Percentiles rank a stretch among this genome's conserved stretches.
Evolutionary conservation across 768 basidiomycete species (phyloP).

Genomic region (Ephemerocybe angulata): DNA sequence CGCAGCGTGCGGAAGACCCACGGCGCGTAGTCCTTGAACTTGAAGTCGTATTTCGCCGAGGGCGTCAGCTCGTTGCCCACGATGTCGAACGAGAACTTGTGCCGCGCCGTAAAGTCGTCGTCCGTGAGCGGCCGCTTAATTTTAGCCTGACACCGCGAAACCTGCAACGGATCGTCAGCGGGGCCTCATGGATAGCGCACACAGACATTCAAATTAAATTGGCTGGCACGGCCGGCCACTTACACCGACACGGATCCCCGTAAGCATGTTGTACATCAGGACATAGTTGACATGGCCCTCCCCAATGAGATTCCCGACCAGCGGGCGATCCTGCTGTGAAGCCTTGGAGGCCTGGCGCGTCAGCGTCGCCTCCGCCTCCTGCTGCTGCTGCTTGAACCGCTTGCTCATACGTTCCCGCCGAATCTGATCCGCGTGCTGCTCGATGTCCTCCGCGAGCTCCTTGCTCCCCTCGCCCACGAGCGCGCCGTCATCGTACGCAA

Average conservation of each 20-base stretch:
- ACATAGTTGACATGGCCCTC: constrained; percentile 99
- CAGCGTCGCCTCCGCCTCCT: constrained; percentile 57
- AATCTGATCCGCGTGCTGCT: constrained; percentile 86
- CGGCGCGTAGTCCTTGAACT: constrained; percentile 99
- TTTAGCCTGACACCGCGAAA: constrained; percentile 96
- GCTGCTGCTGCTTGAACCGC: constrained; percentile 61
- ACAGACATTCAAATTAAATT: too few relatives aligned
- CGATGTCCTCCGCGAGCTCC: constrained; percentile 76
- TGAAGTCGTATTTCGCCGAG: constrained; percentile 98
- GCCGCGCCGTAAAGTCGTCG: constrained; percentile 83
- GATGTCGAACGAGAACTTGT: constrained; percentile 97
- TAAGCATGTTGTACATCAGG: constrained; percentile 99
- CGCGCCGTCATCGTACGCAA: constrained; percentile 33
- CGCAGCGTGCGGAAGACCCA: constrained; percentile 96
- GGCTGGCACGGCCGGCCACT: constrained; percentile 28
- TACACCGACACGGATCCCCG: constrained; percentile 93
- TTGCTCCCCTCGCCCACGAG: constrained; percentile 18
- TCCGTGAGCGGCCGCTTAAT: constrained; percentile 78
- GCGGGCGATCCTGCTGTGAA: constrained; percentile 46
- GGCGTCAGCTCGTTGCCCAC: constrained; percentile 98
- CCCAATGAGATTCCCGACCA: constrained; percentile 96
- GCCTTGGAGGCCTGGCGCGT: constrained; percentile 29
- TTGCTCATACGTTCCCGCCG: constrained; percentile 73
- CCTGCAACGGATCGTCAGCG: constrained; percentile 34
- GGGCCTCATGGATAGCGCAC: too few relatives aligned